Percentiles rank a stretch among this genome's conserved stretches.
Conservation (phyloP, 345 rosid species). For the Gossypium australe region DNA sequence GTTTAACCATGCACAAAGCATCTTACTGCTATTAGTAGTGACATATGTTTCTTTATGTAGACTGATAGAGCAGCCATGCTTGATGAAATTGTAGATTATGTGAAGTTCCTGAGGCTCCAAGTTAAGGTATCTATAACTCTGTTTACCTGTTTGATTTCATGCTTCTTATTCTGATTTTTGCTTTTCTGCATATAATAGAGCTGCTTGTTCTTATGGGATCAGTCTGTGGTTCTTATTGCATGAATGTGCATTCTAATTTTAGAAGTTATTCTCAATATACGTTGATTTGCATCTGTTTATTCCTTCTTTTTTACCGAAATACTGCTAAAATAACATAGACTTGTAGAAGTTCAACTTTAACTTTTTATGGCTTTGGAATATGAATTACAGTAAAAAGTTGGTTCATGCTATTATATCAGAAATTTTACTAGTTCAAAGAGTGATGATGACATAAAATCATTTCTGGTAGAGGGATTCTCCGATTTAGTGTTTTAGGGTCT, state of each 20-base stretch:
- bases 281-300: slow-evolving; percentile 1
- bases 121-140: slow-evolving; percentile 62
- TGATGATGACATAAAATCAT: neutral
- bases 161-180: neutral
- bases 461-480: neutral
- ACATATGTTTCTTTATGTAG: slow-evolving; percentile 39
- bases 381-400: neutral
- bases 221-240: neutral
- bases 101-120: slow-evolving; percentile 97
- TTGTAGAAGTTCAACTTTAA: neutral
- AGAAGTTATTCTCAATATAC: neutral
- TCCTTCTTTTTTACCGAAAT: neutral
- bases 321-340: neutral
- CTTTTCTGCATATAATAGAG: neutral
- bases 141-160: neutral
- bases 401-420: neutral
- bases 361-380: neutral
- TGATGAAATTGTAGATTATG: slow-evolving; percentile 98
- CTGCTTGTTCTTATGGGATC: neutral
- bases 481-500: neutral
- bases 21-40: neutral
- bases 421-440: slow-evolving; percentile 3
- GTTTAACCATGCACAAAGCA: neutral
- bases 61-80: slow-evolving; percentile 97
- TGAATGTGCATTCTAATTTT: neutral